Percentiles rank a stretch among this genome's conserved stretches.
Evolutionary conservation across 768 basidiomycete genomes (phyloP).

Genomic region (Hirschioporus abietinus): DNA sequence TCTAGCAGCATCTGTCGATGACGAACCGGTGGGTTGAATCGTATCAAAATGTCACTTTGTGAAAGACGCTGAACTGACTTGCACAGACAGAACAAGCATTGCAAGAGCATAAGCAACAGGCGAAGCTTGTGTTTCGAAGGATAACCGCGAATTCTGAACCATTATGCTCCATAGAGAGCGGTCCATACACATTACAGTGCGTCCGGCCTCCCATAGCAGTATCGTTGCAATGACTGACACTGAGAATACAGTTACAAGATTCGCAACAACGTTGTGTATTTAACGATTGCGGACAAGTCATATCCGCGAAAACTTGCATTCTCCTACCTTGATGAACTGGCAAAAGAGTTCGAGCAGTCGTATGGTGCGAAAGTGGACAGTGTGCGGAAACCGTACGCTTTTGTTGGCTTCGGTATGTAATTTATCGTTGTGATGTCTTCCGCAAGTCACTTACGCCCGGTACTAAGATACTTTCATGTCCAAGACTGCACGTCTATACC

Average conservation of each 20-base stretch:
- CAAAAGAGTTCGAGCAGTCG: slow-evolving; percentile 89
- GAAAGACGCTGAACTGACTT: background rate
- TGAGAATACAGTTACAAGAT: slow-evolving; percentile 77
- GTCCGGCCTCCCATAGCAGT: slow-evolving; percentile 26
- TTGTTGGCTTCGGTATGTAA: slow-evolving; percentile 89
- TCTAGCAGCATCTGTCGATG: slow-evolving; percentile 93
- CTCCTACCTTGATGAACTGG: slow-evolving; percentile 94
- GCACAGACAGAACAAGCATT: slow-evolving; percentile 89
- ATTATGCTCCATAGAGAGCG: slow-evolving; percentile 94
- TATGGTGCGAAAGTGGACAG: slow-evolving; percentile 93
- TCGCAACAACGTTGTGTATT: slow-evolving; percentile 87
- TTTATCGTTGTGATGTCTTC: slow-evolving; percentile 6
- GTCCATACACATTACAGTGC: slow-evolving; percentile 92
- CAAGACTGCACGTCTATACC: slow-evolving; percentile 92
- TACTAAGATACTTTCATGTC: slow-evolving; percentile 93
- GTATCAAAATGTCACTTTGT: background rate
- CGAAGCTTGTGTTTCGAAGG: slow-evolving; percentile 93
- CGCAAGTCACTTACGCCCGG: background rate
- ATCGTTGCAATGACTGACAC: background rate
- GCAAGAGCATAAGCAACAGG: slow-evolving; percentile 97
- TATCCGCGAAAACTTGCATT: slow-evolving; percentile 97
- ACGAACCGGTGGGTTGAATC: slow-evolving; percentile 78
- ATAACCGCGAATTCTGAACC: slow-evolving; percentile 94
- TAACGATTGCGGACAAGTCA: slow-evolving; percentile 93
- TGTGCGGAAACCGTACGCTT: slow-evolving; percentile 95